Evolutionary conservation across 176 grass and related monocot species (phyloP), one percentile per base, ranked within the genome.

Genomic region (Oryza officinalis): DNA sequence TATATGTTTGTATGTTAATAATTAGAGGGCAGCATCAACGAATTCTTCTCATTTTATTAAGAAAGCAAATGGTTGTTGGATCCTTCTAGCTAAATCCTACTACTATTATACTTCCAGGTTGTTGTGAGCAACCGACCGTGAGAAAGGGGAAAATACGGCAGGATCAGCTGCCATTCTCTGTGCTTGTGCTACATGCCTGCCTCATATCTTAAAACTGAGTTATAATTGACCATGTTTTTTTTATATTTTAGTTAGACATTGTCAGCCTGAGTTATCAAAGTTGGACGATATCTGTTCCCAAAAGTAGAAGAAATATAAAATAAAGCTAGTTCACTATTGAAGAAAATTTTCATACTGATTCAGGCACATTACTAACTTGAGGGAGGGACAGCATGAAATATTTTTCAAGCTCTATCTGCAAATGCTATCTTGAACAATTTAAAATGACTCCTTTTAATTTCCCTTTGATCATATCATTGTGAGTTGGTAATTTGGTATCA

Each of bases 311-410:
- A 60, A 32, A 65, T 75, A 23, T 35, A 13, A 10, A 2, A 1
- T 30, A 77, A 79, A 0, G 18, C 67, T 74, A 54, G 59, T 59
- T 74, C 44, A 67, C 6, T 43, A 9, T 88, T 88, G 44, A 67
- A 72, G 47, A 43, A 45, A 67, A 13, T 43, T 64, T 32, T 65
- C 18, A 27, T 3, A 75, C 69, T 75, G 75, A 74, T 44, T 46
- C 74, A 60, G 17, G 14, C 61, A 30, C 26, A 37, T 84, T 75
- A 84, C 87, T 84, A 76, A 88, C 47, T 46, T 25, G 26, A 61
- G 27, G 31, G 33, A 9, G 52, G 52, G 20, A 35, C 6, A 22
- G 20, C 52, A 59, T 3, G 14, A 13, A 44, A 33, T 6, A 35
- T 35, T 35, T 35, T 35, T 35, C 45, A 61, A 67, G 41, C 52